These are phyloP conservation scores for Pestalotiopsis sp. DNA, from an alignment of 2,329 filamentous ascomycete species.

Conservation along the genomic window DNA sequence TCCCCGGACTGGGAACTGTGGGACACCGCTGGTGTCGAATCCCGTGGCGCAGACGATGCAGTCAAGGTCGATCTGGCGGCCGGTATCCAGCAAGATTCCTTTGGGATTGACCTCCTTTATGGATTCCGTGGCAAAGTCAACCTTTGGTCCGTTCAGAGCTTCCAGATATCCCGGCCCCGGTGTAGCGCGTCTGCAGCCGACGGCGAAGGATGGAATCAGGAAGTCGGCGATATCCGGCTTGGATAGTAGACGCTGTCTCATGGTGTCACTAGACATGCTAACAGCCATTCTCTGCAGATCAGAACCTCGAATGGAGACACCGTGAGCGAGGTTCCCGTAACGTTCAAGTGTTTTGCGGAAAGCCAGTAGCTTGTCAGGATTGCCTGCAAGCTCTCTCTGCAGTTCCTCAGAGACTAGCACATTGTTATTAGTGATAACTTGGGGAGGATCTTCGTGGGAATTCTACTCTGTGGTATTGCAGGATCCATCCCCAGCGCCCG, in stretches of 20 bases:
- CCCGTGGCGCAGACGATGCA: slow-evolving; percentile 51
- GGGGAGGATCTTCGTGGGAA: not conserved
- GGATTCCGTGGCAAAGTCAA: slow-evolving; percentile 38
- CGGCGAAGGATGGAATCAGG: slow-evolving; percentile 44
- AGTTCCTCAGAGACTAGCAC: slow-evolving; percentile 40
- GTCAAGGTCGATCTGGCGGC: slow-evolving; percentile 41
- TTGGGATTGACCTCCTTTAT: slow-evolving; percentile 36
- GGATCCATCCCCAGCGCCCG: slow-evolving; percentile 20
- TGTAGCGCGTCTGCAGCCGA: slow-evolving; percentile 47
- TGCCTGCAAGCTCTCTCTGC: slow-evolving; percentile 35
- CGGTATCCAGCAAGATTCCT: slow-evolving; percentile 34
- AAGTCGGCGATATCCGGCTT: slow-evolving; percentile 46
- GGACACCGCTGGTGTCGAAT: slow-evolving; percentile 42
- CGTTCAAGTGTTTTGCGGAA: slow-evolving; percentile 48
- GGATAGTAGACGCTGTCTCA: slow-evolving; percentile 40
- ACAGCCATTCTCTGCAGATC: slow-evolving; percentile 36
- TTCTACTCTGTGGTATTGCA: slow-evolving; percentile 38
- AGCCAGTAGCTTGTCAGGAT: slow-evolving; percentile 39
- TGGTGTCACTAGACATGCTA: slow-evolving; percentile 35
- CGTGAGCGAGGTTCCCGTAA: slow-evolving; percentile 44
- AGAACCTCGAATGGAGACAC: slow-evolving; percentile 38
- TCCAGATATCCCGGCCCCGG: slow-evolving; percentile 50
- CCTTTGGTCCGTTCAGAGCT: slow-evolving; percentile 42
- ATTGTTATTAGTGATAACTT: not conserved
- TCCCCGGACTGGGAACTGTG: slow-evolving; percentile 44